Evolutionary conservation across 176 grass and related monocot species (phyloP).

Genomic region (Phragmites australis): DNA sequence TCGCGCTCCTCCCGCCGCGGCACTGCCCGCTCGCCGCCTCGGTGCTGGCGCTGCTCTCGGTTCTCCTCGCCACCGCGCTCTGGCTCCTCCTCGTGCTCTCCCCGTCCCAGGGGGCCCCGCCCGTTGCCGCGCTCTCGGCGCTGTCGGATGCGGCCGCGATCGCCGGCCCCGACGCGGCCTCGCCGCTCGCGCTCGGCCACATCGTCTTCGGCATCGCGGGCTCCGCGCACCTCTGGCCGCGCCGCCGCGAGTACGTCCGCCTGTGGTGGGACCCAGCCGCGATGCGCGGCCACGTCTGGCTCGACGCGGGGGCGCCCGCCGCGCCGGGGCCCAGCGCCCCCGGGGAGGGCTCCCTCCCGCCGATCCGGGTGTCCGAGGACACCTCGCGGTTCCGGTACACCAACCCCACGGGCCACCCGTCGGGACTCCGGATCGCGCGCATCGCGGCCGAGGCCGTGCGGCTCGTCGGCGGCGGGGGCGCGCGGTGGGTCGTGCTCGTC

Average conservation of each 20-base stretch:
- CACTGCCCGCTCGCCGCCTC: conserved; percentile 28
- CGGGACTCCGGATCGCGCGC: conserved; percentile 87
- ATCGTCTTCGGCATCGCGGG: conserved; percentile 89
- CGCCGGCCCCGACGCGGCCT: neutral
- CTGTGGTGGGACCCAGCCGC: conserved; percentile 79
- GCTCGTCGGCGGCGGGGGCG: conserved; percentile 47
- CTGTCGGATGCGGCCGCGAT: conserved; percentile 21
- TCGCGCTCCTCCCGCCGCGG: conserved; percentile 49
- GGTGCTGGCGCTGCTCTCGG: conserved; percentile 43
- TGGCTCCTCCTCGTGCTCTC: conserved; percentile 45
- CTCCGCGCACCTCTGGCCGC: conserved; percentile 88
- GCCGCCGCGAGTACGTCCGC: conserved; percentile 71
- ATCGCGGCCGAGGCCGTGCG: conserved; percentile 86
- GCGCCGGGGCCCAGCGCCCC: conserved; percentile 41
- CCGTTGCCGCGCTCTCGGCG: neutral
- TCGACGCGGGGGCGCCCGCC: conserved; percentile 45
- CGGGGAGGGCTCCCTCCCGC: conserved; percentile 48
- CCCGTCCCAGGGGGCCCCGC: neutral
- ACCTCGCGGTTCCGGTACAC: conserved; percentile 93
- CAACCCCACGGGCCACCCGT: conserved; percentile 94
- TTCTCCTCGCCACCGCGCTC: conserved; percentile 43
- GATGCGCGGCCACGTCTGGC: conserved; percentile 84
- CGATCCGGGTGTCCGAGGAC: conserved; percentile 89
- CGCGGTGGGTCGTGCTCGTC: conserved; percentile 85
- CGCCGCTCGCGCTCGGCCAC: conserved; percentile 57